These are phyloP conservation scores for Stylonectria norvegica DNA, from an alignment of 2,329 filamentous ascomycete genomes.

Conservation along the genomic window DNA sequence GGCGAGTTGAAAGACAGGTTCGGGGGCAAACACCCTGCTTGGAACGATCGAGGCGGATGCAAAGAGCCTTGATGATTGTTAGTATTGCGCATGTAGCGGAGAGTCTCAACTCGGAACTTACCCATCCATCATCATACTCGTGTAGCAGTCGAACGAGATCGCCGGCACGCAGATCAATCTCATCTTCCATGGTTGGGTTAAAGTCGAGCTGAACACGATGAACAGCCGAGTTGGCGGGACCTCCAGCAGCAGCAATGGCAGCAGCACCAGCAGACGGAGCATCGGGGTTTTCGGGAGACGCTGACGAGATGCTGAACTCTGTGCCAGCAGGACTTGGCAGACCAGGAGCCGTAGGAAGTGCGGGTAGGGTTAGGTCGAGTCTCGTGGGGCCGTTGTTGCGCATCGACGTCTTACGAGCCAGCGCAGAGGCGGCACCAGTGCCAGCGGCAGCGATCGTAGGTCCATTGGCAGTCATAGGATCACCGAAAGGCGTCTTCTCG, in stretches of 20 bases:
- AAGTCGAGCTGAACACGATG: constrained; percentile 95
- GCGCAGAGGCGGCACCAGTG: constrained; percentile 35
- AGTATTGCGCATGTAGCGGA: constrained; percentile 15
- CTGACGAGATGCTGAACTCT: constrained; percentile 58
- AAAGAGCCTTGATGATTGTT: constrained; percentile 66
- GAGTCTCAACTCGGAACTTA: constrained; percentile 46
- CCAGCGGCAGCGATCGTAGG: constrained; percentile 39
- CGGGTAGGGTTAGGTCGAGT: constrained; percentile 52
- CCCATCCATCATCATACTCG: constrained; percentile 98
- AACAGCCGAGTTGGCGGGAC: constrained; percentile 61
- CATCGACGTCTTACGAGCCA: constrained; percentile 55
- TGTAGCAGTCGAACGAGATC: constrained; percentile 86
- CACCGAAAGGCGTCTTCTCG: constrained; percentile 28
- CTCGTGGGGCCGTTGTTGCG: constrained; percentile 50
- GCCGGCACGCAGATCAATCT: constrained; percentile 76
- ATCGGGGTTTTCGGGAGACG: constrained; percentile 43
- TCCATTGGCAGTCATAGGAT: constrained; percentile 37
- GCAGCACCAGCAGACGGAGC: constrained; percentile 49
- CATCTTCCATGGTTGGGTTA: constrained; percentile 86
- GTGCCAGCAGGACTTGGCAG: constrained; percentile 61
- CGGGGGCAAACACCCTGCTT: constrained; percentile 90
- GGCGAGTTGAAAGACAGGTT: constrained; percentile 87
- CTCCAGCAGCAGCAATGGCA: constrained; percentile 61
- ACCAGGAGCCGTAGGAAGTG: constrained; percentile 31
- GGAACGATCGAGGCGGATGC: constrained; percentile 83